phyloP scores from a whole-genome alignment of 2,329 filamentous ascomycete genomes.

The Epichloe brachyelytri region DNA sequence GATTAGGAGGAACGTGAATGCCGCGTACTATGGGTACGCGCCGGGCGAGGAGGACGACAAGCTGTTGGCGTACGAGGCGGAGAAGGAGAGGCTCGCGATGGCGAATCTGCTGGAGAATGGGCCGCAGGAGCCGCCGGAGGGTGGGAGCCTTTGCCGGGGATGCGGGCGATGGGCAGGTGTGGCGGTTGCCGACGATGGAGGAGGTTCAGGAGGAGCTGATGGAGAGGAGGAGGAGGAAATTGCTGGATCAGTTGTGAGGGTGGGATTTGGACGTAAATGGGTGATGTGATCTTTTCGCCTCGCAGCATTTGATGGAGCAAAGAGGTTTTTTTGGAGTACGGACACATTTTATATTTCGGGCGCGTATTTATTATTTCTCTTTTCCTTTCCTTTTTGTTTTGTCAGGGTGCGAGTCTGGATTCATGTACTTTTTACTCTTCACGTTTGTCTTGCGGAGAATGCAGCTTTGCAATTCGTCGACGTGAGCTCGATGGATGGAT shows the following conservation, averaged over 20 bases:
- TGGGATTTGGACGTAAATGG: neutral
- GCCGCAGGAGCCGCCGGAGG: conserved; percentile 43
- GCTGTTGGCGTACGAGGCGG: conserved; percentile 65
- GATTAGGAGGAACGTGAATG: conserved; percentile 67
- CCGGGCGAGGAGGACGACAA: conserved; percentile 81
- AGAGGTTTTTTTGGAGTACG: neutral
- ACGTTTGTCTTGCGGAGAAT: too few relatives aligned
- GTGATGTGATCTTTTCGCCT: neutral
- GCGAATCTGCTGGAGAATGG: conserved; percentile 52
- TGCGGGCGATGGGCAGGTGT: conserved; percentile 65
- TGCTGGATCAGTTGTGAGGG: conserved; percentile 64
- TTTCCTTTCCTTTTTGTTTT: neutral
- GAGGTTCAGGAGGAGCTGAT: conserved; percentile 93
- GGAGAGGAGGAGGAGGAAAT: conserved; percentile 66
- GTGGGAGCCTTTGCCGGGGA: conserved; percentile 83
- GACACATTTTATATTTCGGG: neutral
- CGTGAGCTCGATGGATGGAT: too few relatives aligned
- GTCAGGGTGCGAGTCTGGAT: too few relatives aligned
- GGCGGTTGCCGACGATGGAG: conserved; percentile 74
- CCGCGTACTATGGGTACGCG: conserved; percentile 91
- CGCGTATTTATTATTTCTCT: neutral
- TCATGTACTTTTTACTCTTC: too few relatives aligned
- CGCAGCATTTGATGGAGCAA: neutral
- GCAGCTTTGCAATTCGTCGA: too few relatives aligned
- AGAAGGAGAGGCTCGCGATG: conserved; percentile 71